Evolutionary conservation across 2,329 filamentous ascomycete genomes (phyloP).

Genomic region (Aspergillus quadrilineatus): DNA sequence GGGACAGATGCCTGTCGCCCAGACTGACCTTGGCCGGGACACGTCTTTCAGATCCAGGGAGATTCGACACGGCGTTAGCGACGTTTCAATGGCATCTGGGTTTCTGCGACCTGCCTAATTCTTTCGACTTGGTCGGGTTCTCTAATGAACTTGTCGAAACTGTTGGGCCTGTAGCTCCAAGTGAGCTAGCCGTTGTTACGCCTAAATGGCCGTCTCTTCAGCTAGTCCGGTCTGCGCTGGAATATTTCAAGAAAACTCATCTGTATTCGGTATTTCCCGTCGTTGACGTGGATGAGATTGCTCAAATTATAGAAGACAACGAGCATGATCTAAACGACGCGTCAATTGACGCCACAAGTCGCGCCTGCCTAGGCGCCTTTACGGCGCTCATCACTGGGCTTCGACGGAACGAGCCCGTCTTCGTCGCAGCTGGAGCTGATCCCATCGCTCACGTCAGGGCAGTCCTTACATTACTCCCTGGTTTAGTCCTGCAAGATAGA

Average conservation of each 20-base stretch:
- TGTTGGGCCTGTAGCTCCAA: neutral
- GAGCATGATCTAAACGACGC: neutral
- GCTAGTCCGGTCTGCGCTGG: slow-evolving; percentile 19
- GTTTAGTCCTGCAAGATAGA: slow-evolving; percentile 21
- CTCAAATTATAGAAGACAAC: slow-evolving; percentile 6
- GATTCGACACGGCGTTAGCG: neutral
- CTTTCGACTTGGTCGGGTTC: neutral
- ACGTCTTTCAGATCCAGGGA: neutral
- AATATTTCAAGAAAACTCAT: slow-evolving; percentile 21
- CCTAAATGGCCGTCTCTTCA: slow-evolving; percentile 19
- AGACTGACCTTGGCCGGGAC: neutral
- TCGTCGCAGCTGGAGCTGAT: slow-evolving; percentile 22
- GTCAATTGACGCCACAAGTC: slow-evolving; percentile 12
- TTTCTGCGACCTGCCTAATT: neutral
- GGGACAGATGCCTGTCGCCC: neutral
- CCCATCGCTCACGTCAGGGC: slow-evolving; percentile 19
- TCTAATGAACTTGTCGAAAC: neutral
- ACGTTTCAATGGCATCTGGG: neutral
- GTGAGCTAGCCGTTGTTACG: neutral
- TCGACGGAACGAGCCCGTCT: slow-evolving; percentile 22
- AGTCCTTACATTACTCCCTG: slow-evolving; percentile 21
- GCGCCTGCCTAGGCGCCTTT: slow-evolving; percentile 25
- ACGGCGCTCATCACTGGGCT: slow-evolving; percentile 26
- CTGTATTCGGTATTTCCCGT: slow-evolving; percentile 28
- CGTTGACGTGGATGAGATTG: slow-evolving; percentile 19